These are phyloP conservation scores for Xylaria hypoxylon DNA, from an alignment of 2,329 filamentous ascomycete genomes.

Conservation along the genomic window DNA sequence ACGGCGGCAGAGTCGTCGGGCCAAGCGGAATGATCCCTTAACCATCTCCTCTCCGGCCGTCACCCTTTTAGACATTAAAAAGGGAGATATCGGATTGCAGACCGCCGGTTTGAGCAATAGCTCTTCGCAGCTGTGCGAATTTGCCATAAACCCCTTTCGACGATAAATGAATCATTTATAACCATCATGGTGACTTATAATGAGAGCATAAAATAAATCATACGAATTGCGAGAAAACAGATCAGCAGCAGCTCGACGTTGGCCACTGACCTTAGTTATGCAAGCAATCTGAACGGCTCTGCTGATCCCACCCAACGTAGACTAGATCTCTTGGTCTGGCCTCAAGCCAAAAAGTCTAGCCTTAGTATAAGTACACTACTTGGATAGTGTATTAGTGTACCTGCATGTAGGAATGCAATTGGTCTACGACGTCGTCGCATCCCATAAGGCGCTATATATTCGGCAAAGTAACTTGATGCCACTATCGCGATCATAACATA, in stretches of 20 bases:
- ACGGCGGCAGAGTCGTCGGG: background rate
- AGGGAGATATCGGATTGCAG: background rate
- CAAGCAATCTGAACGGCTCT: constrained; percentile 25
- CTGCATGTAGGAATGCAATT: background rate
- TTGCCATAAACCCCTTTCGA: no score
- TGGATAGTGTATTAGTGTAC: no score
- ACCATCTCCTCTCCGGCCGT: background rate
- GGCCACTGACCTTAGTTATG: constrained; percentile 5
- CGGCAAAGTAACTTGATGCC: background rate
- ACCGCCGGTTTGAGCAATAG: no score
- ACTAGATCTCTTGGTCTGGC: constrained; percentile 35
- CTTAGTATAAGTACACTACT: background rate
- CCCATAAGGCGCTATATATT: background rate
- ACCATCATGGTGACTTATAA: no score
- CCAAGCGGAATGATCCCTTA: background rate
- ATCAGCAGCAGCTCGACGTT: no score
- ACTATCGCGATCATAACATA: background rate
- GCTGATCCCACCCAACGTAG: constrained; percentile 14
- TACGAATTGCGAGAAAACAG: no score
- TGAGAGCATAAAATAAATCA: no score
- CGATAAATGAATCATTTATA: no score
- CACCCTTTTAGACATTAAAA: background rate
- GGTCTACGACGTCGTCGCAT: background rate
- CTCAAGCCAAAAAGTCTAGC: constrained; percentile 13
- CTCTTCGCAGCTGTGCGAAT: no score